Conservation (phyloP, 768 basidiomycete species). For the Tylopilus sp. region DNA sequence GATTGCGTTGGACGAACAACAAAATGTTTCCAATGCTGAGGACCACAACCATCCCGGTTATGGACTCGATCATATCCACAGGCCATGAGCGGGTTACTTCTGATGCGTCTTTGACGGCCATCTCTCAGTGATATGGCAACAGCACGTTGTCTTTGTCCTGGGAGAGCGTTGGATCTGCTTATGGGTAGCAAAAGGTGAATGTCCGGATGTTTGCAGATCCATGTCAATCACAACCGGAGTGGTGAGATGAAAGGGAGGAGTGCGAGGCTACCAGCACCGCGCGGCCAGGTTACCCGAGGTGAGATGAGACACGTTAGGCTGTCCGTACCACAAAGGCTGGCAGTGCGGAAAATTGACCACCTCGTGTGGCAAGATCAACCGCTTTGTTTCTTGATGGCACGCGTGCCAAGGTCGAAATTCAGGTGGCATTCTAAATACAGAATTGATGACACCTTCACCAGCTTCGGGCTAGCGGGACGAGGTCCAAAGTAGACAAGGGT, state of each 20-base stretch:
- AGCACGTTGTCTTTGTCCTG: neutral
- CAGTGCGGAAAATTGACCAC: neutral
- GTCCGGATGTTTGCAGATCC: neutral
- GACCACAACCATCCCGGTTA: neutral
- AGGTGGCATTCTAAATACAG: no score
- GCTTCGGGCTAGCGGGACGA: no score
- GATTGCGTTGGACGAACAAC: neutral
- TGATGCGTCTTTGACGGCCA: neutral
- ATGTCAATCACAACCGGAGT: neutral
- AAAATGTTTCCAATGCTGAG: neutral
- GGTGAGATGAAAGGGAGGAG: slow-evolving; percentile 3
- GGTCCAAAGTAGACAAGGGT: slow-evolving; percentile 3
- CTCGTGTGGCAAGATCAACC: neutral
- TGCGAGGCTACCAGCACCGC: slow-evolving; percentile 1
- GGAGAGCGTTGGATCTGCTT: neutral
- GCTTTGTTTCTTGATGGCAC: no score
- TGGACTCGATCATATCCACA: slow-evolving; percentile 12
- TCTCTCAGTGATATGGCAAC: slow-evolving; percentile 2
- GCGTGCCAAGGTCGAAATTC: no score
- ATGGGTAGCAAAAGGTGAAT: neutral
- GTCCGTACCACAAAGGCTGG: neutral
- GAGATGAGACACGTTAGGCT: neutral
- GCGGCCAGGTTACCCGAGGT: slow-evolving; percentile 1
- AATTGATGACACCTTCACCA: no score
- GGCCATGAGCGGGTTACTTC: neutral